Percentiles rank a stretch among this genome's conserved stretches.
Evolutionary conservation across 2,329 filamentous ascomycete genomes (phyloP).

Genomic region (Pseudocercospora pini-densiflorae): DNA sequence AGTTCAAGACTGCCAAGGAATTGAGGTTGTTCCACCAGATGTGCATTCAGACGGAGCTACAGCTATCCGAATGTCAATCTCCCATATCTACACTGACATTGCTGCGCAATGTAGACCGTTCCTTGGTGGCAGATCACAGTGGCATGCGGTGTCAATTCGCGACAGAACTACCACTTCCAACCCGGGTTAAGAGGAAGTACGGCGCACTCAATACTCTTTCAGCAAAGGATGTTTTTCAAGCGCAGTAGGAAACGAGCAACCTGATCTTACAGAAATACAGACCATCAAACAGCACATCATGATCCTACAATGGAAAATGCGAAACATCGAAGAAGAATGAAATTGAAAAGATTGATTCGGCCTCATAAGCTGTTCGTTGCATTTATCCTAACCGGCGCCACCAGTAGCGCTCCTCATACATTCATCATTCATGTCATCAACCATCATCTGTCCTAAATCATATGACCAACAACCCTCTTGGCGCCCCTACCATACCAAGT

Average conservation of each 20-base stretch:
- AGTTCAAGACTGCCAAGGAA: constrained; percentile 12
- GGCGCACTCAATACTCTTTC: not conserved
- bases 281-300: not conserved
- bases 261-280: not conserved
- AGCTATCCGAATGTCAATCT: too few relatives aligned
- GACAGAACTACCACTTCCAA: not conserved
- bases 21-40: constrained; percentile 23
- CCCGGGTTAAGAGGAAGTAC: not conserved
- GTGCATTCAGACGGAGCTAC: not conserved
- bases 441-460: not conserved
- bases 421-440: not conserved
- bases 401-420: not conserved
- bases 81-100: too few relatives aligned
- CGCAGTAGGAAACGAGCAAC: not conserved
- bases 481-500: not conserved
- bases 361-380: not conserved
- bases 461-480: not conserved
- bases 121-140: not conserved
- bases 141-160: not conserved
- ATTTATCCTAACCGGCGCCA: not conserved
- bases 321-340: not conserved
- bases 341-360: not conserved
- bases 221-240: not conserved
- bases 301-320: not conserved
- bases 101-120: not conserved